phyloP scores from a whole-genome alignment of 441 rosid species.

The Gossypium gossypioides region DNA sequence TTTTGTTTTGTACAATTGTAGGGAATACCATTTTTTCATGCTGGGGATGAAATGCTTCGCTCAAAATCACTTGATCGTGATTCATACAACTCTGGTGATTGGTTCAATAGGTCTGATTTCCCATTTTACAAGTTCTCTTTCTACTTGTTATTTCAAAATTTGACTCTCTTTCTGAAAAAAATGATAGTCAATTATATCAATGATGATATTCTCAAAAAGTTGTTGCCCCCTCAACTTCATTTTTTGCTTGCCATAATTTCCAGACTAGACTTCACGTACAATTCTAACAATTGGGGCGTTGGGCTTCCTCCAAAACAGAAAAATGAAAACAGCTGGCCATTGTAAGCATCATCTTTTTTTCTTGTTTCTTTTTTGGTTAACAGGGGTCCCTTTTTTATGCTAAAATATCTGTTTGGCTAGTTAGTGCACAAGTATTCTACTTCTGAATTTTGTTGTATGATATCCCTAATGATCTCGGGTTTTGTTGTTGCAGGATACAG shows the following conservation, averaged over 20 bases:
- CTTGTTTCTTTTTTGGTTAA: not conserved
- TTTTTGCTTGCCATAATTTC: slow-evolving; percentile 20
- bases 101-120: slow-evolving; percentile 76
- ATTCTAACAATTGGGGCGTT: slow-evolving; percentile 80
- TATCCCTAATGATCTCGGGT: not conserved
- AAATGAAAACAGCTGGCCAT: slow-evolving; percentile 72
- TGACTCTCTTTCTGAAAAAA: not conserved
- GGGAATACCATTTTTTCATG: slow-evolving; percentile 96
- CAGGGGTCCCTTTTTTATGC: not conserved
- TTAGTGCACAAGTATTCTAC: not conserved
- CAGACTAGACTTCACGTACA: slow-evolving; percentile 84
- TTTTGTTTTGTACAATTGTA: slow-evolving; percentile 12
- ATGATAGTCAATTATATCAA: not conserved
- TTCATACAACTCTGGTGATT: slow-evolving; percentile 98
- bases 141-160: slow-evolving; percentile 1
- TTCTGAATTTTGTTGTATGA: not conserved
- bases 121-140: slow-evolving; percentile 10
- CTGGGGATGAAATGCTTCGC: slow-evolving; percentile 92
- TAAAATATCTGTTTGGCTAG: not conserved
- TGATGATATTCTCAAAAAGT: not conserved
- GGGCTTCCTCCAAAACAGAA: slow-evolving; percentile 91
- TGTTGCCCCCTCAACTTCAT: slow-evolving; percentile 1
- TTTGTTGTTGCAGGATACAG: slow-evolving; percentile 44
- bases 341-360: slow-evolving; percentile 41
- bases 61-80: slow-evolving; percentile 96